Evolutionary conservation across 73 alveolate species (phyloP).

Genomic region (Loxodes magnus): DNA sequence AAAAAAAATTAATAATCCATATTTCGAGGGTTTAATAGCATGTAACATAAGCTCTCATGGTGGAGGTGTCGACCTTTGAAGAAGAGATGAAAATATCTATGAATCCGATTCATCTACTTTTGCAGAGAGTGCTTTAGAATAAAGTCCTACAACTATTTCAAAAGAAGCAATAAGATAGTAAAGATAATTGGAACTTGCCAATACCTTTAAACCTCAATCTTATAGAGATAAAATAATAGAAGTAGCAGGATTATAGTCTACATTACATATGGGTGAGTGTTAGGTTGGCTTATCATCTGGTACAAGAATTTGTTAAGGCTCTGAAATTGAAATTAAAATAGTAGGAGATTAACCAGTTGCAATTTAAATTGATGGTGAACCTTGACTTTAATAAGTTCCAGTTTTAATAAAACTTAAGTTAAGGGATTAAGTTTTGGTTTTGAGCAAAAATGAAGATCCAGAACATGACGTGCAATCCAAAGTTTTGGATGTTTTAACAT

Average conservation of each 20-base stretch:
- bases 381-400: constrained; percentile 16
- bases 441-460: not conserved
- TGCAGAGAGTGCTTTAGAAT: not conserved
- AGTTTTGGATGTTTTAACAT: not conserved
- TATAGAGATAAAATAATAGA: constrained; percentile 29
- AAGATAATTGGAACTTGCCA: no score
- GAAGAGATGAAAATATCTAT: not conserved
- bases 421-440: constrained; percentile 17
- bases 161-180: no score
- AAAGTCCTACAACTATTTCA: not conserved
- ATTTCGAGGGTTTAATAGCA: constrained; percentile 22
- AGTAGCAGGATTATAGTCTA: constrained; percentile 23
- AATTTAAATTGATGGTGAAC: constrained; percentile 50
- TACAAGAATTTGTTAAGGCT: constrained; percentile 23
- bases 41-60: constrained; percentile 29
- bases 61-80: constrained; percentile 43
- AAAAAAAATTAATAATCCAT: constrained; percentile 15
- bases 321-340: not conserved
- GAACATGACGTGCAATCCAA: not conserved
- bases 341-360: constrained; percentile 1
- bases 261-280: constrained; percentile 27
- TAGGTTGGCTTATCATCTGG: constrained; percentile 28
- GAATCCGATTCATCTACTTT: no score
- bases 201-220: no score
- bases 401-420: constrained; percentile 9